Conservation (phyloP, 1,284 basidiomycete species). For the Irpex lacteus region DNA sequence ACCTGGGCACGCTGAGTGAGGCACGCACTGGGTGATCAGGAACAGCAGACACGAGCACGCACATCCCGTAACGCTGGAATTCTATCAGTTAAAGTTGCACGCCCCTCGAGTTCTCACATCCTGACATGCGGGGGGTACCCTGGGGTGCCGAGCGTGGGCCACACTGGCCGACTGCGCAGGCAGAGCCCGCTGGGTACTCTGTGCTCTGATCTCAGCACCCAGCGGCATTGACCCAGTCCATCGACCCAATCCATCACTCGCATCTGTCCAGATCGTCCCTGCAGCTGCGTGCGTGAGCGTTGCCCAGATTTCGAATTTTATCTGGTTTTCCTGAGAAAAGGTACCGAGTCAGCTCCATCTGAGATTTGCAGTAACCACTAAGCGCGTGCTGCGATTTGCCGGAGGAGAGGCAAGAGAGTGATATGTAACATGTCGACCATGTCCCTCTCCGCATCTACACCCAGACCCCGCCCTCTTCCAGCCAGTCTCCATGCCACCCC, state of each 20-base stretch:
- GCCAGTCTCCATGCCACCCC: conserved; percentile 31
- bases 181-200: neutral
- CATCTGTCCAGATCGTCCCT: too few species aligned
- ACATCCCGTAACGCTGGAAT: neutral
- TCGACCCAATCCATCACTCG: too few species aligned
- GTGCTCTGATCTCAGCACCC: neutral
- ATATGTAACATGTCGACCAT: conserved; percentile 13
- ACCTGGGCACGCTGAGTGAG: neutral
- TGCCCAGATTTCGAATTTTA: neutral
- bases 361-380: conserved; percentile 6
- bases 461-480: conserved; percentile 14
- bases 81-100: neutral
- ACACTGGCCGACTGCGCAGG: neutral
- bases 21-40: neutral
- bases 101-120: too few species aligned
- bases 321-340: neutral
- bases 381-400: conserved; percentile 18
- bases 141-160: too few species aligned
- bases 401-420: conserved; percentile 8
- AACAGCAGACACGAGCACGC: neutral
- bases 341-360: conserved; percentile 8
- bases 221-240: too few species aligned
- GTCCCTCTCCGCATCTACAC: conserved; percentile 24
- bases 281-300: too few species aligned
- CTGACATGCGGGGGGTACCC: too few species aligned